Percentiles rank a stretch among this genome's conserved stretches.
phyloP scores from a whole-genome alignment of 768 basidiomycete genomes.

The Chlorophyllum brunneum region DNA sequence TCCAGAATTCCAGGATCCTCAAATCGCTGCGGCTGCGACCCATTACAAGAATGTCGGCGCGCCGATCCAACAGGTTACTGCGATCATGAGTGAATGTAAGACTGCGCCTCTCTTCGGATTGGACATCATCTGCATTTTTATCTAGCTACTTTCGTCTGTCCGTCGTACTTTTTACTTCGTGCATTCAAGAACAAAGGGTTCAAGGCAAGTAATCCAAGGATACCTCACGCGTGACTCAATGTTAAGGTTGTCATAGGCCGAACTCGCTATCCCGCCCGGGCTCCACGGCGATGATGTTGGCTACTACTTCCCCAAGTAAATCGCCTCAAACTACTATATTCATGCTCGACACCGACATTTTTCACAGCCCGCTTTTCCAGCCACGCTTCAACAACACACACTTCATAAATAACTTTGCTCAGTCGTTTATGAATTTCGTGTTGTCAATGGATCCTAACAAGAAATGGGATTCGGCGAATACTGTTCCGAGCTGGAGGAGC shows the following conservation, averaged over 20 bases:
- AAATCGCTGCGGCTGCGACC: constrained; percentile 16
- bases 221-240: too few species aligned
- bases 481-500: constrained; percentile 32
- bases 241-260: constrained; percentile 23
- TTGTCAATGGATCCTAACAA: constrained; percentile 27
- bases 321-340: neutral
- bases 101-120: neutral
- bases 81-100: constrained; percentile 15
- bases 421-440: constrained; percentile 35
- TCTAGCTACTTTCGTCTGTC: constrained; percentile 42
- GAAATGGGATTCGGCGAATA: constrained; percentile 24
- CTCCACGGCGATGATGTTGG: constrained; percentile 31
- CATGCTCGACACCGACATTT: neutral
- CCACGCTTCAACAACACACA: constrained; percentile 31
- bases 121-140: too few species aligned
- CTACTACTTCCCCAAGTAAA: constrained; percentile 42
- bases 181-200: constrained; percentile 27
- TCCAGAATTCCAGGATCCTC: constrained; percentile 27
- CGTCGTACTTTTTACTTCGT: constrained; percentile 34
- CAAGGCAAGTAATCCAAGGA: constrained; percentile 32
- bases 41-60: constrained; percentile 5
- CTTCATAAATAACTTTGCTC: constrained; percentile 33
- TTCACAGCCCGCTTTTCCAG: neutral
- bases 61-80: constrained; percentile 4
- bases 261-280: constrained; percentile 40